A percentile compares a stretch with the other conserved stretches of the same genome.
These are phyloP conservation scores for Ceratobasidium sp. DNA, from an alignment of 1,284 basidiomycete genomes.

Conservation along the genomic window DNA sequence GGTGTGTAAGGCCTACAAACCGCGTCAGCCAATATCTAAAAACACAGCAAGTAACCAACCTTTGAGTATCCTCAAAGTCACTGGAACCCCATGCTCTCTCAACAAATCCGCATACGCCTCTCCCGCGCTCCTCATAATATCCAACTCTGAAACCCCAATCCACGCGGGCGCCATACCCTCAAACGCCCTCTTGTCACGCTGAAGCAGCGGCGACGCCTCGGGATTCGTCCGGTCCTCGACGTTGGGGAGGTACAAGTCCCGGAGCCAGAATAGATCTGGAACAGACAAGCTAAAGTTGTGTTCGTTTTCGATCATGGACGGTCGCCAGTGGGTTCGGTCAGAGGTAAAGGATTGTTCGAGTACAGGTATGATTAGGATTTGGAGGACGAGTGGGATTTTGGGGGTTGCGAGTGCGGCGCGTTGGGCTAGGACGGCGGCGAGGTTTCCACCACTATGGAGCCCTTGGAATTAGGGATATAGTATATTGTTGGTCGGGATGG, in stretches of 20 bases:
- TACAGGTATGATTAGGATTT: constrained; percentile 2
- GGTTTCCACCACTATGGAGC: constrained; percentile 63
- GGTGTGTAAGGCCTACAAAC: neutral
- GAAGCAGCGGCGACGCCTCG: constrained; percentile 73
- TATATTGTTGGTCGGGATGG: constrained; percentile 17
- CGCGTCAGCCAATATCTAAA: neutral
- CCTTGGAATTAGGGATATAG: constrained; percentile 3
- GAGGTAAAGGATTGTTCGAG: neutral
- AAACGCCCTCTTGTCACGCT: constrained; percentile 60
- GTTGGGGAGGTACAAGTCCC: constrained; percentile 69
- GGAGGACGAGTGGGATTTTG: neutral
- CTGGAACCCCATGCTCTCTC: constrained; percentile 59
- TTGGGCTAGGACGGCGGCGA: constrained; percentile 69
- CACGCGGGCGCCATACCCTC: constrained; percentile 58
- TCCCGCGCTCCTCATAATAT: constrained; percentile 72
- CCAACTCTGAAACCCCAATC: constrained; percentile 57
- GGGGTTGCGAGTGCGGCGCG: constrained; percentile 53
- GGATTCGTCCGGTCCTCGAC: constrained; percentile 63
- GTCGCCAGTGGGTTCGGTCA: constrained; percentile 49
- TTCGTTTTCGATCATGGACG: constrained; percentile 59
- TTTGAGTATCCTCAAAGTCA: constrained; percentile 61
- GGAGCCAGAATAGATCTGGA: constrained; percentile 74
- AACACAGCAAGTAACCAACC: constrained; percentile 47
- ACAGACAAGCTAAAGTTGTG: constrained; percentile 67
- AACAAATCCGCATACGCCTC: constrained; percentile 68